Conservation (phyloP, 805 yeast species). For the Torulaspora microellipsoides region DNA sequence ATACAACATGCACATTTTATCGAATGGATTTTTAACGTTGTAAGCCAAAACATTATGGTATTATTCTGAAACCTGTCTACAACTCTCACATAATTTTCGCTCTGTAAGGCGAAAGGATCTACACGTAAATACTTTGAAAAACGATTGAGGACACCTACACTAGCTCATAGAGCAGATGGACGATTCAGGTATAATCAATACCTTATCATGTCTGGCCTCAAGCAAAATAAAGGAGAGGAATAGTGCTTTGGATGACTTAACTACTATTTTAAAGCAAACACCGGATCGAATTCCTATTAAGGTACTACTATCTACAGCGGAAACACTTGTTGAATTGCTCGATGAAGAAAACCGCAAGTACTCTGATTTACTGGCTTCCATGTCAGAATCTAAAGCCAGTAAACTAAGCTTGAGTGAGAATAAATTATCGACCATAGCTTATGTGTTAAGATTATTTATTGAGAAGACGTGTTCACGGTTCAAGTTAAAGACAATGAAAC, state of each 20-base stretch:
- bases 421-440: constrained; percentile 24
- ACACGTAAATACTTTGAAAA: not conserved
- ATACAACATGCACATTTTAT: too few relatives aligned
- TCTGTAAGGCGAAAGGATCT: not conserved
- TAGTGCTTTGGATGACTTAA: constrained; percentile 43
- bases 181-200: constrained; percentile 7
- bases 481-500: constrained; percentile 25
- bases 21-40: too few relatives aligned
- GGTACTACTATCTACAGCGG: constrained; percentile 19
- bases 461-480: constrained; percentile 28
- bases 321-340: constrained; percentile 29
- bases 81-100: not conserved
- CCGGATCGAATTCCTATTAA: constrained; percentile 24
- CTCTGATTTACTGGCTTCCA: constrained; percentile 6
- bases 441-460: constrained; percentile 27
- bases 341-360: constrained; percentile 37
- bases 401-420: constrained; percentile 32
- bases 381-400: constrained; percentile 25
- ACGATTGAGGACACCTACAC: too few relatives aligned
- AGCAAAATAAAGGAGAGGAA: constrained; percentile 51
- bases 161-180: constrained; percentile 10
- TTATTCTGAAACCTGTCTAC: not conserved
- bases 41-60: too few relatives aligned
- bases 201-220: constrained; percentile 38
- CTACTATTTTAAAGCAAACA: constrained; percentile 25